A percentile compares a stretch with the other conserved stretches of the same genome.
Evolutionary conservation across 331 rosid genomes (phyloP).

Genomic region (Rhamnella rubrinervis): DNA sequence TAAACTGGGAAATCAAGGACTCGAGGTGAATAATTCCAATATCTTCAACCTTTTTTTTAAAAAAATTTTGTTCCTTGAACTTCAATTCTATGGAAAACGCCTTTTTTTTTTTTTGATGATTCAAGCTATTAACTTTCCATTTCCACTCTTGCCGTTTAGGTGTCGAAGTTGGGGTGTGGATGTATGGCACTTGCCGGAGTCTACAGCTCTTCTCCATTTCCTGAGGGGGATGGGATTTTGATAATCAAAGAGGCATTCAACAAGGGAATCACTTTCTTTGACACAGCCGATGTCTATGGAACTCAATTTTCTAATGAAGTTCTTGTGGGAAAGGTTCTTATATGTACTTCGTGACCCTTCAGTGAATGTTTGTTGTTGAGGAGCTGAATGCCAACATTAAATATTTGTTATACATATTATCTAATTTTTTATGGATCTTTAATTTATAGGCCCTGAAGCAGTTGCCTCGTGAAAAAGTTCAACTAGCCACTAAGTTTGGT

Average conservation of each 20-base stretch:
- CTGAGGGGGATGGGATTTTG: conserved; percentile 30
- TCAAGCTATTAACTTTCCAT: background rate
- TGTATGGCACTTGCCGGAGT: conserved; percentile 35
- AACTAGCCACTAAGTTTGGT: conserved; percentile 80
- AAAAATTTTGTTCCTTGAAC: too few relatives aligned
- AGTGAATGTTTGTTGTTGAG: too few relatives aligned
- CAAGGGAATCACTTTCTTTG: conserved; percentile 64
- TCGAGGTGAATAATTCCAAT: conserved; percentile 8
- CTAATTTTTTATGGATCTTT: too few relatives aligned
- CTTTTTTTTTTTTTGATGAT: too few relatives aligned
- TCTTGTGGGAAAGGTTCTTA: conserved; percentile 53
- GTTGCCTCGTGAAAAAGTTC: conserved; percentile 65
- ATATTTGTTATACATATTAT: too few relatives aligned
- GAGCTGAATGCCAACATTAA: too few relatives aligned
- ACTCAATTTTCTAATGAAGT: conserved; percentile 39
- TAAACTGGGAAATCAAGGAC: conserved; percentile 26
- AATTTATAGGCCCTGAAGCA: conserved; percentile 47
- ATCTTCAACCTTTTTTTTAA: too few relatives aligned
- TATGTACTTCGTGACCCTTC: background rate
- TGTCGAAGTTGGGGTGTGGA: conserved; percentile 44
- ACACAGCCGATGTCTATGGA: conserved; percentile 57
- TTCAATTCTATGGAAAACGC: too few relatives aligned
- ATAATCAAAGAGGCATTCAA: conserved; percentile 29
- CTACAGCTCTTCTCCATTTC: conserved; percentile 34
- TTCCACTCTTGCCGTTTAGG: conserved; percentile 1